phyloP scores from a whole-genome alignment of 2,329 filamentous ascomycete species.

The Knufia fluminis region DNA sequence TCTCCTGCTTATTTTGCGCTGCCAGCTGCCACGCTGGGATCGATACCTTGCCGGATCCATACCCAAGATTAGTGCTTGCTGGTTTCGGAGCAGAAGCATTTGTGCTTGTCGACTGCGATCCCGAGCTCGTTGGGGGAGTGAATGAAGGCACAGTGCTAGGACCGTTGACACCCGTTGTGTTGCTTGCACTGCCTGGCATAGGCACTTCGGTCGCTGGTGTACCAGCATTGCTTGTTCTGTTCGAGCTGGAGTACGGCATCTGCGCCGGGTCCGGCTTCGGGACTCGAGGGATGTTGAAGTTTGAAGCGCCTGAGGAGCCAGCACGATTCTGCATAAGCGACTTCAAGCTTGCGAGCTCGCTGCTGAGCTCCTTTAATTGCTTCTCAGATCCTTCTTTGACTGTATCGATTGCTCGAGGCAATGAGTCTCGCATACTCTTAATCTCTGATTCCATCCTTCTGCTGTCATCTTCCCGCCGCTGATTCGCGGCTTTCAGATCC shows the following conservation, averaged over 20 bases:
- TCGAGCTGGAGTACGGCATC: background rate
- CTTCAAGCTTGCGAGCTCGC: constrained; percentile 86
- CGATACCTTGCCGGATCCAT: constrained; percentile 46
- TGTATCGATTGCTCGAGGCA: constrained; percentile 79
- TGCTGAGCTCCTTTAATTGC: constrained; percentile 73
- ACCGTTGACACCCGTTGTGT: constrained; percentile 9
- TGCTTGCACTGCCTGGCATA: constrained; percentile 10
- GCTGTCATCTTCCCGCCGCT: constrained; percentile 77
- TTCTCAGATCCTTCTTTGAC: constrained; percentile 77
- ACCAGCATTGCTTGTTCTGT: constrained; percentile 1
- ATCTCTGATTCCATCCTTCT: constrained; percentile 81
- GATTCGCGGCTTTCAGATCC: constrained; percentile 72
- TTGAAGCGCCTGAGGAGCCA: constrained; percentile 25
- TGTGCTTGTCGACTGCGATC: constrained; percentile 4
- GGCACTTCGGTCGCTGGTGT: constrained; percentile 11
- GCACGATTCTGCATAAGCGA: constrained; percentile 64
- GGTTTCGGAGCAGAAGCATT: constrained; percentile 11
- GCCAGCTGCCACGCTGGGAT: constrained; percentile 77
- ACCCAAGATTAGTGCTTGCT: constrained; percentile 11
- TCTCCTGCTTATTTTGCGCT: constrained; percentile 41
- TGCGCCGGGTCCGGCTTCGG: constrained; percentile 15
- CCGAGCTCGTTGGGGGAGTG: constrained; percentile 13
- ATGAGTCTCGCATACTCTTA: constrained; percentile 67
- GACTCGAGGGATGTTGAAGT: constrained; percentile 25
- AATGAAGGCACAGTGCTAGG: constrained; percentile 15